A percentile compares a stretch with the other conserved stretches of the same genome.
Conservation (phyloP, 495 filamentous ascomycete genomes). For the Penicillium soppii region DNA sequence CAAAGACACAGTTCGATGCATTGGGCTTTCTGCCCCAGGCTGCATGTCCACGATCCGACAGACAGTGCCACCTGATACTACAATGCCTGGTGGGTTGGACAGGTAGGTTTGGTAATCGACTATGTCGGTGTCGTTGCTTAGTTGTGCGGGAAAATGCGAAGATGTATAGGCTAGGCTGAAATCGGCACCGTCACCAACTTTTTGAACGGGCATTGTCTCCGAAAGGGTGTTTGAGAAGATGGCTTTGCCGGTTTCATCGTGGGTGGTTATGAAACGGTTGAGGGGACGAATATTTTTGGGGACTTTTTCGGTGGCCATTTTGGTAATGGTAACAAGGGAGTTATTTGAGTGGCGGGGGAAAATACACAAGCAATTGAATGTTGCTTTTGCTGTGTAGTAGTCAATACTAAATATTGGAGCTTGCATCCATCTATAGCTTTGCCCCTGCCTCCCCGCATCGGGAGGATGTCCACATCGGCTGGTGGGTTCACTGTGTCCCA, state of each 20-base stretch:
- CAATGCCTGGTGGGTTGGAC: constrained; percentile 42
- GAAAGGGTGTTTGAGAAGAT: constrained; percentile 33
- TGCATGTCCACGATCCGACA: constrained; percentile 61
- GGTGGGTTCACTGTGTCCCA: background rate
- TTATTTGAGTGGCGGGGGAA: constrained; percentile 9
- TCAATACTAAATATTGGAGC: background rate
- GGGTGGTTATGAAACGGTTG: constrained; percentile 40
- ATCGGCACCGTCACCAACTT: constrained; percentile 26
- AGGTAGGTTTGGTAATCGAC: constrained; percentile 36
- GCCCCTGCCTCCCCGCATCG: constrained; percentile 6
- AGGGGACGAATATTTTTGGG: constrained; percentile 34
- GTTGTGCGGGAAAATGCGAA: constrained; percentile 50
- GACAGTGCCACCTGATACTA: constrained; percentile 49
- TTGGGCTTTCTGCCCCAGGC: constrained; percentile 57
- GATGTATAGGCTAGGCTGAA: constrained; percentile 51
- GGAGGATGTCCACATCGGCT: constrained; percentile 34
- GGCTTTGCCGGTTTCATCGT: constrained; percentile 29
- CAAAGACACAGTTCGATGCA: constrained; percentile 72
- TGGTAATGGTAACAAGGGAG: constrained; percentile 1
- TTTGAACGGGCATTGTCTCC: constrained; percentile 16
- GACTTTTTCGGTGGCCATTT: constrained; percentile 14
- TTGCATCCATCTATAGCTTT: constrained; percentile 5
- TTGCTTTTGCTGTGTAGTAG: no score
- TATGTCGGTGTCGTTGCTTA: constrained; percentile 48
- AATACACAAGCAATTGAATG: no score